phyloP scores from a whole-genome alignment of 2,329 filamentous ascomycete species.

The Diplocarpon rosae region DNA sequence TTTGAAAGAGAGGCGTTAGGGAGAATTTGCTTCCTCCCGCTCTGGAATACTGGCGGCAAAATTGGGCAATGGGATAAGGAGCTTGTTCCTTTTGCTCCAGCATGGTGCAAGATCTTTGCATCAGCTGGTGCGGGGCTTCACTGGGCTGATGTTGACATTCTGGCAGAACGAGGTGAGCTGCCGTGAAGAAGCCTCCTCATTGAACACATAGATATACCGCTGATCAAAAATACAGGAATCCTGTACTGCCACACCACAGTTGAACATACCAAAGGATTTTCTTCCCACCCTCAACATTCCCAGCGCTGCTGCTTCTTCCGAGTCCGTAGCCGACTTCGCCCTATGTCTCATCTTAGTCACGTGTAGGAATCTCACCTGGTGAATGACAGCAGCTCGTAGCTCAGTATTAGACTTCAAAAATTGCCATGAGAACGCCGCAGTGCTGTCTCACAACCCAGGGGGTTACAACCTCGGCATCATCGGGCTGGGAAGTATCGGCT shows the following conservation, averaged over 20 bases:
- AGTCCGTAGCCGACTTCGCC: slow-evolving; percentile 63
- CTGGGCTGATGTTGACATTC: slow-evolving; percentile 47
- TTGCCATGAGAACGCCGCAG: slow-evolving; percentile 49
- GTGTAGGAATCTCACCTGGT: slow-evolving; percentile 58
- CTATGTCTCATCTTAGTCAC: slow-evolving; percentile 57
- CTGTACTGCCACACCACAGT: slow-evolving; percentile 64
- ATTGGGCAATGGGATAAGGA: slow-evolving; percentile 54
- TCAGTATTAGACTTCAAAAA: slow-evolving; percentile 35
- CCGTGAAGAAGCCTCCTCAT: not conserved
- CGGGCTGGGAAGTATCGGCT: too few relatives aligned
- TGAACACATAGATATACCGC: not conserved
- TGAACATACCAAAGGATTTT: slow-evolving; percentile 2
- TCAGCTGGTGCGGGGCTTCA: slow-evolving; percentile 53
- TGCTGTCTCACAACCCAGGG: slow-evolving; percentile 51
- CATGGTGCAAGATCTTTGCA: slow-evolving; percentile 44
- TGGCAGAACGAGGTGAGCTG: slow-evolving; percentile 42
- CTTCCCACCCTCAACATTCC: not conserved
- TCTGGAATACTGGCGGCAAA: slow-evolving; percentile 54
- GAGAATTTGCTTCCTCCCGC: slow-evolving; percentile 46
- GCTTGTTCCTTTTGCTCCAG: slow-evolving; percentile 42
- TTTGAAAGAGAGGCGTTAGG: slow-evolving; percentile 41
- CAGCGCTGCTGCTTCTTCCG: slow-evolving; percentile 54
- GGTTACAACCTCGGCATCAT: slow-evolving; percentile 53
- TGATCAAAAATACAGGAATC: slow-evolving; percentile 31
- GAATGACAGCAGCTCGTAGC: slow-evolving; percentile 21